These are phyloP conservation scores for Mentha longifolia DNA, from an alignment of 257 asterid species.

Conservation along the genomic window DNA sequence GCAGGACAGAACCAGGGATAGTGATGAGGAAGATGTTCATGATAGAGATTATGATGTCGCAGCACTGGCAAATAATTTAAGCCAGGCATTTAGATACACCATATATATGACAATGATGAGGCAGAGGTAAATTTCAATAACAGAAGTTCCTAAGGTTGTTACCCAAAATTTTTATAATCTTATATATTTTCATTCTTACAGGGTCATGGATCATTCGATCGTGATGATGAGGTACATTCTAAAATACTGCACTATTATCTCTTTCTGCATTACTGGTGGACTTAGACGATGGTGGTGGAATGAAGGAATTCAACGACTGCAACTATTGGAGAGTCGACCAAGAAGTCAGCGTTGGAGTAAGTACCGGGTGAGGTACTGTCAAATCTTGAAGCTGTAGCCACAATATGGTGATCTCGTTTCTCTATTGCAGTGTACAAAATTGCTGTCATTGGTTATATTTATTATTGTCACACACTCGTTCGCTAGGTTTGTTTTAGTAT, in stretches of 20 bases:
- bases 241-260: slow-evolving; percentile 16
- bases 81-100: slow-evolving; percentile 89
- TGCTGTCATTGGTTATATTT: slow-evolving; percentile 31
- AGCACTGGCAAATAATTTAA: slow-evolving; percentile 85
- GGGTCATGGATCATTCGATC: slow-evolving; percentile 83
- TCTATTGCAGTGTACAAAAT: slow-evolving; percentile 12
- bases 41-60: slow-evolving; percentile 95
- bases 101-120: slow-evolving; percentile 82
- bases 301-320: slow-evolving; percentile 80
- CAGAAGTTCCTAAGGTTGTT: background rate
- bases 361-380: slow-evolving; percentile 5
- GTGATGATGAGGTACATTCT: slow-evolving; percentile 83
- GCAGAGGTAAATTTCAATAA: slow-evolving; percentile 54
- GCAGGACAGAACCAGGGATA: slow-evolving; percentile 86
- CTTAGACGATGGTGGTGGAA: slow-evolving; percentile 57
- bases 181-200: slow-evolving; percentile 39
- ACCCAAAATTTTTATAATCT: background rate
- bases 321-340: slow-evolving; percentile 98
- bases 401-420: slow-evolving; percentile 11
- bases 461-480: slow-evolving; percentile 31
- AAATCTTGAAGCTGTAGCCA: slow-evolving; percentile 20
- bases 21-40: slow-evolving; percentile 91
- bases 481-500: slow-evolving; percentile 32
- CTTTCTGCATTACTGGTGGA: slow-evolving; percentile 37
- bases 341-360: slow-evolving; percentile 77